A percentile compares a stretch with the other conserved stretches of the same genome.
These are phyloP conservation scores for Keqinozyma sinolaborantium DNA, from an alignment of 1,139 yeast genomes.

Conservation along the genomic window DNA sequence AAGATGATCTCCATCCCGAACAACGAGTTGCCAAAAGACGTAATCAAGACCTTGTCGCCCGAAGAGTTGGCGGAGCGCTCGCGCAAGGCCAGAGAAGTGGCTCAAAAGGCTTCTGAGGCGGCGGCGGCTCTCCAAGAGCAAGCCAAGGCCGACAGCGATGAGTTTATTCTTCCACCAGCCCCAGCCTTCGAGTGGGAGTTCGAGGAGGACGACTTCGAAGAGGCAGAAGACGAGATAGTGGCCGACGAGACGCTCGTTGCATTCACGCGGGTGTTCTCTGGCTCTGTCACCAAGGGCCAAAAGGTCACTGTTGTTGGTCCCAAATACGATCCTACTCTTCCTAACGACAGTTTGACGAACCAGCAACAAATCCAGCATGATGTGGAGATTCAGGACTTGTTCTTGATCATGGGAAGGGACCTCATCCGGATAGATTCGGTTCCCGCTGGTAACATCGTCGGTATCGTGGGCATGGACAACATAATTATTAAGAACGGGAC, in stretches of 20 bases:
- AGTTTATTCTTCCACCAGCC: slow-evolving; percentile 25
- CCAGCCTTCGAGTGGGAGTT: slow-evolving; percentile 48
- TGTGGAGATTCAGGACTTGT: slow-evolving; percentile 60
- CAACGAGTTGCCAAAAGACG: slow-evolving; percentile 68
- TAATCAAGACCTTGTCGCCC: slow-evolving; percentile 28
- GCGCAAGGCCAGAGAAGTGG: slow-evolving; percentile 65
- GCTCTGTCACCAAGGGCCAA: slow-evolving; percentile 74
- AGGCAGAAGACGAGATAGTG: slow-evolving; percentile 42
- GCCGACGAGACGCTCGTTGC: slow-evolving; percentile 70
- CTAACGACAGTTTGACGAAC: slow-evolving; percentile 43
- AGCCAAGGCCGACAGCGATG: slow-evolving; percentile 19
- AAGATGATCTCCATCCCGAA: slow-evolving; percentile 85
- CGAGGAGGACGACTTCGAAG: slow-evolving; percentile 38
- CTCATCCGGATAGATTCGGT: slow-evolving; percentile 72
- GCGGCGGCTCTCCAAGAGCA: slow-evolving; percentile 29
- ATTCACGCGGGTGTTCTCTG: slow-evolving; percentile 86
- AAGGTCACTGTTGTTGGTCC: slow-evolving; percentile 78
- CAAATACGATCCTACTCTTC: slow-evolving; percentile 71
- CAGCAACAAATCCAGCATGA: slow-evolving; percentile 43
- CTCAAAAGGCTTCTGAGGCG: slow-evolving; percentile 65
- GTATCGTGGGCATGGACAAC: slow-evolving; percentile 87
- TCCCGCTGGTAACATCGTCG: slow-evolving; percentile 95
- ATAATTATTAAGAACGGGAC: slow-evolving; percentile 86
- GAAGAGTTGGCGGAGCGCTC: slow-evolving; percentile 70
- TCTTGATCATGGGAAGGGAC: slow-evolving; percentile 90